These are phyloP conservation scores for Cyberlindnera sargentensis DNA, from an alignment of 805 yeast genomes.

Conservation along the genomic window DNA sequence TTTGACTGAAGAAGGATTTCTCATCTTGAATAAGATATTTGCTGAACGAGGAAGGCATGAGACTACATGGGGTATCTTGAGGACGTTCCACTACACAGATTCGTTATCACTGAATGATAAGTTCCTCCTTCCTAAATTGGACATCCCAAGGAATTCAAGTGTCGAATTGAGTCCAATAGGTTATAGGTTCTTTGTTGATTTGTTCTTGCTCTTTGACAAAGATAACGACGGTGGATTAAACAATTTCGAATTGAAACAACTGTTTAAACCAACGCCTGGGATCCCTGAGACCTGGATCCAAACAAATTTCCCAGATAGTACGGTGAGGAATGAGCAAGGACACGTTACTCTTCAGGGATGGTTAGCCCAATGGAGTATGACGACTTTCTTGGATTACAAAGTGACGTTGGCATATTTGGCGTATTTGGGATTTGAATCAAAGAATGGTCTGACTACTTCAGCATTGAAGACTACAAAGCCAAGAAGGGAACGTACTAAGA, in stretches of 20 bases:
- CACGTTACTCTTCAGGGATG: conserved; percentile 93
- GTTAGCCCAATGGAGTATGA: conserved; percentile 98
- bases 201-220: conserved; percentile 80
- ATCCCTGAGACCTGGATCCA: conserved; percentile 83
- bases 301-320: conserved; percentile 76
- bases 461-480: conserved; percentile 81
- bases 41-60: conserved; percentile 94
- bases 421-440: conserved; percentile 73
- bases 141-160: conserved; percentile 65
- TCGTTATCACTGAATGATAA: conserved; percentile 79
- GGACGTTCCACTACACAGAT: conserved; percentile 88
- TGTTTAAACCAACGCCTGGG: conserved; percentile 91
- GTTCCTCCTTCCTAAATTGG: conserved; percentile 71
- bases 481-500: conserved; percentile 58
- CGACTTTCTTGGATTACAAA: conserved; percentile 78
- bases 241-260: conserved; percentile 55
- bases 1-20: conserved; percentile 66
- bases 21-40: conserved; percentile 69
- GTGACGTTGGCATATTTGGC: conserved; percentile 86
- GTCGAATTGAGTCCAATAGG: conserved; percentile 93
- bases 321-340: conserved; percentile 87
- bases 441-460: conserved; percentile 25
- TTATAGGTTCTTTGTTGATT: conserved; percentile 83
- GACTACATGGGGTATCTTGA: conserved; percentile 90
- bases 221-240: conserved; percentile 96